phyloP scores from a whole-genome alignment of 345 rosid genomes.

The Populus pruinosa region DNA sequence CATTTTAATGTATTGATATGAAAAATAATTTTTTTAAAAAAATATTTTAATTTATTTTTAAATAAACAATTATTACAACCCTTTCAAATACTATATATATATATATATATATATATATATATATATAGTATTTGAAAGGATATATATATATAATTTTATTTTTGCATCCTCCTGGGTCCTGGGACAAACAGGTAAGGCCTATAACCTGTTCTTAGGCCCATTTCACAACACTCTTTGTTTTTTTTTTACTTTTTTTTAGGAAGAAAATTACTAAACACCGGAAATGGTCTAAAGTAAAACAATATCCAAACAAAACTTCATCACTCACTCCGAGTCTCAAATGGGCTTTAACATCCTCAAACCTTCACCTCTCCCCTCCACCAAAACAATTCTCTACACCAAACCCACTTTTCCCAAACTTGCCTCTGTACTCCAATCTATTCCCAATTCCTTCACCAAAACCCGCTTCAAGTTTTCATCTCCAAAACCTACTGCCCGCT shows the following conservation, averaged over 20 bases:
- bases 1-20: no score
- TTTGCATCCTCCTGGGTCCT: no score
- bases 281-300: neutral
- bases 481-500: neutral
- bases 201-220: neutral
- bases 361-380: slow-evolving; percentile 32
- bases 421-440: neutral
- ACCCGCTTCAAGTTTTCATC: slow-evolving; percentile 5
- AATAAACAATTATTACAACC: no score
- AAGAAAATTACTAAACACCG: neutral
- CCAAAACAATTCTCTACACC: slow-evolving; percentile 16
- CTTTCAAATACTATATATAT: no score
- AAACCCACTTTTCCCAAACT: neutral
- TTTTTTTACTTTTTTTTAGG: fast-evolving
- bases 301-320: neutral
- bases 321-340: neutral
- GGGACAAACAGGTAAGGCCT: neutral
- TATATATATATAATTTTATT: no score
- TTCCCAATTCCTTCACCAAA: slow-evolving; percentile 3
- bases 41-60: no score
- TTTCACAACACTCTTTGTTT: neutral
- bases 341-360: slow-evolving; percentile 45
- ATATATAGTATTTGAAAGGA: no score
- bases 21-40: no score
- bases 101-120: no score